Conservation (phyloP, 345 rosid species). For the Eucalyptus cloeziana region DNA sequence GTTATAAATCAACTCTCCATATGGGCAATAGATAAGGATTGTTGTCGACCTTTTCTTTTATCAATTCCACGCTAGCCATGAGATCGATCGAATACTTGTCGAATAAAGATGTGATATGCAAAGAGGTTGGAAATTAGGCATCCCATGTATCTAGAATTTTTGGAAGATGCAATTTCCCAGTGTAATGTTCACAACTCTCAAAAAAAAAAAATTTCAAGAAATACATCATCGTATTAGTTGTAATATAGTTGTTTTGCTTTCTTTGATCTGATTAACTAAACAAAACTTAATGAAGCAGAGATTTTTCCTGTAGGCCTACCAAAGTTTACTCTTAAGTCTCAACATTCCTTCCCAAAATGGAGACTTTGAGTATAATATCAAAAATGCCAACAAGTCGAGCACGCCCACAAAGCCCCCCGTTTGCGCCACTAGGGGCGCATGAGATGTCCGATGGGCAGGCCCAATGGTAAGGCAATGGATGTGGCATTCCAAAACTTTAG, state of each 20-base stretch:
- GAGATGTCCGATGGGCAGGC: constrained; percentile 74
- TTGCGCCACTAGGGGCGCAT: constrained; percentile 58
- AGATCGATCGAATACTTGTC: neutral
- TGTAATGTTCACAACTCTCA: neutral
- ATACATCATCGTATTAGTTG: neutral
- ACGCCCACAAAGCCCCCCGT: no score
- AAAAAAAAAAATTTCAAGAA: neutral
- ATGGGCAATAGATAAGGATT: neutral
- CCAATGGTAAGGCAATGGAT: constrained; percentile 8
- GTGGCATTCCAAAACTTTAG: no score
- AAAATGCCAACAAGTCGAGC: no score
- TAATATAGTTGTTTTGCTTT: neutral
- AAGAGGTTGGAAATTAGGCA: neutral
- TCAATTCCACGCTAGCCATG: neutral
- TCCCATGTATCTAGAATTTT: no score
- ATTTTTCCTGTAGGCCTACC: neutral
- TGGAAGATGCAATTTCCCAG: neutral
- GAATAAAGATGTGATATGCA: neutral
- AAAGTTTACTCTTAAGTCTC: neutral
- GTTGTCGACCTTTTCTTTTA: neutral
- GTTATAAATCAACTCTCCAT: neutral
- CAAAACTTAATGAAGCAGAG: neutral
- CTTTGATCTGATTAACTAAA: neutral
- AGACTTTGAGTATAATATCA: no score
- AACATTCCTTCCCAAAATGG: neutral